phyloP scores from a whole-genome alignment of 2,329 filamentous ascomycete genomes.

The Pseudogymnoascus sp. region DNA sequence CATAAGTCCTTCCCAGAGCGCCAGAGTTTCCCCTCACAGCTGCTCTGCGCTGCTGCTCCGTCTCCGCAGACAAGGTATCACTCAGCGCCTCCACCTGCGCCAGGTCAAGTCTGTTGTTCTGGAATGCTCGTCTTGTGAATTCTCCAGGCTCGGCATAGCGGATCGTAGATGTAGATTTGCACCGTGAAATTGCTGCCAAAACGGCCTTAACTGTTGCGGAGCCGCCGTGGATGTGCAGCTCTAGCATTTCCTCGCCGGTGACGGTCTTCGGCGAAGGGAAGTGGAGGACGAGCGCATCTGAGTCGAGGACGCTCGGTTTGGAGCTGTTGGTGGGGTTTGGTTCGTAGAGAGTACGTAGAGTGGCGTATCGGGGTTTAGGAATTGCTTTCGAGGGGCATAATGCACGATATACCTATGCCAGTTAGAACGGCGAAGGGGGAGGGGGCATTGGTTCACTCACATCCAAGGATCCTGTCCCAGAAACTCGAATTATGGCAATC shows the following conservation, averaged over 20 bases:
- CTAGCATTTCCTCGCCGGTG: slow-evolving; percentile 87
- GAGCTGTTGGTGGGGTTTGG: slow-evolving; percentile 37
- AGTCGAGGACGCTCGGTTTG: slow-evolving; percentile 54
- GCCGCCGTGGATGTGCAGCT: slow-evolving; percentile 92
- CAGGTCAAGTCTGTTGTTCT: slow-evolving; percentile 77
- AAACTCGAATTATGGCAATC: slow-evolving; percentile 84
- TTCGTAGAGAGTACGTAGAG: slow-evolving; percentile 67
- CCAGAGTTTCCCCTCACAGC: slow-evolving; percentile 74
- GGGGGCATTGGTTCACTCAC: slow-evolving; percentile 36
- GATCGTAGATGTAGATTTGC: slow-evolving; percentile 38
- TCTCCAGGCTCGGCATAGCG: slow-evolving; percentile 93
- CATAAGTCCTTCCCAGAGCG: slow-evolving; percentile 67
- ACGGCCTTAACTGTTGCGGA: slow-evolving; percentile 83
- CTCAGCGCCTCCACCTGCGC: slow-evolving; percentile 70
- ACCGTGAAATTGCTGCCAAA: slow-evolving; percentile 60
- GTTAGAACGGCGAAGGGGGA: neutral
- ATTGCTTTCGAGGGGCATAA: slow-evolving; percentile 50
- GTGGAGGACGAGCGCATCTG: slow-evolving; percentile 72
- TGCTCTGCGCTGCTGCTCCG: slow-evolving; percentile 85
- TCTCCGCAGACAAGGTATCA: slow-evolving; percentile 62
- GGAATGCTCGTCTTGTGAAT: slow-evolving; percentile 87
- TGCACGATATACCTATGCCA: slow-evolving; percentile 52
- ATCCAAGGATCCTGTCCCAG: slow-evolving; percentile 66
- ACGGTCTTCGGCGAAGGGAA: slow-evolving; percentile 77
- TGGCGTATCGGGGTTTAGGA: slow-evolving; percentile 58